These are phyloP conservation scores for Fagopyrum esculentum DNA, from an alignment of 148 eudicot genomes.

Conservation along the genomic window DNA sequence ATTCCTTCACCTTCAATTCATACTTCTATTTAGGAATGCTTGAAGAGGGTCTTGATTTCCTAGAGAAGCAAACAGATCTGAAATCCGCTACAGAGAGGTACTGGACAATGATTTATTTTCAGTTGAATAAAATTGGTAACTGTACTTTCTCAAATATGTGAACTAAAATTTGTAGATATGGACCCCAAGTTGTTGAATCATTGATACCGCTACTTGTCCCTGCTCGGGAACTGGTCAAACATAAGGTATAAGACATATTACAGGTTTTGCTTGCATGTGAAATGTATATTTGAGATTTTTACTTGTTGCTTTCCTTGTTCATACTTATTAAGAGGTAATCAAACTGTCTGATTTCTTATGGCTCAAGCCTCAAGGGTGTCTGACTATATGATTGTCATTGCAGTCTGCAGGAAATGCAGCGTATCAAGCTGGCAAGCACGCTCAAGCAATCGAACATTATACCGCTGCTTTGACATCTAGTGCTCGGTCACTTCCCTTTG, in stretches of 20 bases:
- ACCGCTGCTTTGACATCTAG: conserved; percentile 74
- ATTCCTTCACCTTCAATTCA: conserved; percentile 45
- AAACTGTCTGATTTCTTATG: neutral
- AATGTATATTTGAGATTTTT: neutral
- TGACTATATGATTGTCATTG: conserved; percentile 13
- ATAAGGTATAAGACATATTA: conserved; percentile 42
- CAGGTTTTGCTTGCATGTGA: neutral
- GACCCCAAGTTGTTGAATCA: conserved; percentile 41
- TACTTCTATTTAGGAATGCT: conserved; percentile 74
- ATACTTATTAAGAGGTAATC: neutral
- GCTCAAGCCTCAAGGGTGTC: neutral
- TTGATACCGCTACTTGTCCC: conserved; percentile 54
- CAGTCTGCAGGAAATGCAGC: conserved; percentile 82
- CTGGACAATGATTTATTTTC: conserved; percentile 6
- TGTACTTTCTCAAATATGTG: neutral
- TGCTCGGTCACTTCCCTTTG: conserved; percentile 78
- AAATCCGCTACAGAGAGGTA: conserved; percentile 40
- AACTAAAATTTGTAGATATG: conserved; percentile 35
- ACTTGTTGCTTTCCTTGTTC: neutral
- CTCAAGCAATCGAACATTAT: conserved; percentile 86
- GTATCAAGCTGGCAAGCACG: conserved; percentile 65
- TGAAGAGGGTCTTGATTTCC: conserved; percentile 67
- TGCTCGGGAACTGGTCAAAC: conserved; percentile 50
- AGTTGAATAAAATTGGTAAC: neutral
- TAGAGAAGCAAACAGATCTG: conserved; percentile 70